These are phyloP conservation scores for Cystobasidium pallidum DNA, from an alignment of 1,284 basidiomycete genomes.

Conservation along the genomic window DNA sequence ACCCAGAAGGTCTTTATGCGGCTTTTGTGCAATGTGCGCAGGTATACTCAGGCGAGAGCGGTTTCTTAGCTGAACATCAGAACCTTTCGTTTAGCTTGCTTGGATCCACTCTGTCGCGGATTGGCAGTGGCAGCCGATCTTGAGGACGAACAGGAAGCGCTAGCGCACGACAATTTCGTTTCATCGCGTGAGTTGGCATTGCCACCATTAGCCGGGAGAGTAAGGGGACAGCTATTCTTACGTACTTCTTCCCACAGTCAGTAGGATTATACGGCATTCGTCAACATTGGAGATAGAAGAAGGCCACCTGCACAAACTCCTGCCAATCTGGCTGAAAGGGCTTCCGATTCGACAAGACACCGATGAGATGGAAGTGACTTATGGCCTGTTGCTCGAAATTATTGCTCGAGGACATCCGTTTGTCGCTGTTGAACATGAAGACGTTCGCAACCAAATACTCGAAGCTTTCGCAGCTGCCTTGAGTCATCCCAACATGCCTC, in stretches of 20 bases:
- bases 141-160: conserved; percentile 8
- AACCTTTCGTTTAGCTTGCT: conserved; percentile 9
- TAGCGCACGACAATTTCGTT: conserved; percentile 37
- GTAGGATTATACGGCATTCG: conserved; percentile 17
- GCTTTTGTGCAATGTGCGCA: conserved; percentile 26
- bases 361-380: conserved; percentile 36
- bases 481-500: background rate
- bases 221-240: background rate
- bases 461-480: conserved; percentile 13
- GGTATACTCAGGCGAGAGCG: background rate
- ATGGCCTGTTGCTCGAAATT: conserved; percentile 32
- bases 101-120: conserved; percentile 7
- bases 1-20: conserved; percentile 29
- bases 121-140: background rate
- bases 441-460: conserved; percentile 1
- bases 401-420: conserved; percentile 30
- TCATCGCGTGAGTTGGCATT: conserved; percentile 28
- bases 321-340: conserved; percentile 21
- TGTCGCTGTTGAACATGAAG: conserved; percentile 9
- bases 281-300: background rate
- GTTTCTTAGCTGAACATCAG: background rate
- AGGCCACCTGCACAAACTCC: background rate
- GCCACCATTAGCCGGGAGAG: too few species aligned
- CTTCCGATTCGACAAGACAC: conserved; percentile 24
- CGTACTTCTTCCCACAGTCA: conserved; percentile 1